These are phyloP conservation scores for Anthostomella pinea DNA, from an alignment of 2,329 filamentous ascomycete genomes.

Conservation along the genomic window DNA sequence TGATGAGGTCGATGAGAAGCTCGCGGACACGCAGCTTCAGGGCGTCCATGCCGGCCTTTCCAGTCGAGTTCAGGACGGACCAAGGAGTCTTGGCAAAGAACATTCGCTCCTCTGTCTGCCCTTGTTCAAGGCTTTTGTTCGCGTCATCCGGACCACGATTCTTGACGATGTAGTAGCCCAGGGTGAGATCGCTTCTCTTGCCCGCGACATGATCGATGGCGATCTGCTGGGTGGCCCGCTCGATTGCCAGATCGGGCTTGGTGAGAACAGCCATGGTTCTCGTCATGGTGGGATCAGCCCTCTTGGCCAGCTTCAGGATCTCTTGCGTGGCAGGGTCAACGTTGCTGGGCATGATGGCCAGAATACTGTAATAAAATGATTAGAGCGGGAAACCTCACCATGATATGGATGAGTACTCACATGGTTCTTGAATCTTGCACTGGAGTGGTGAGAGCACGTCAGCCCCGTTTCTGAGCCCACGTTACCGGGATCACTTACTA, in stretches of 20 bases:
- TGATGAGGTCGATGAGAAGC: slow-evolving; percentile 41
- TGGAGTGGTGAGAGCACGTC: slow-evolving; percentile 1
- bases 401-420: slow-evolving; percentile 16
- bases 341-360: slow-evolving; percentile 35
- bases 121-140: slow-evolving; percentile 29
- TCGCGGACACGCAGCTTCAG: slow-evolving; percentile 35
- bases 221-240: slow-evolving; percentile 36
- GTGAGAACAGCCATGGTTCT: slow-evolving; percentile 39
- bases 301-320: slow-evolving; percentile 36
- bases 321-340: slow-evolving; percentile 39
- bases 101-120: slow-evolving; percentile 31
- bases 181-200: slow-evolving; percentile 37
- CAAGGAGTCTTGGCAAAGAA: slow-evolving; percentile 40
- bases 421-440: slow-evolving; percentile 46
- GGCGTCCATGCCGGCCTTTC: slow-evolving; percentile 25
- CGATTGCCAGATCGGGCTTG: slow-evolving; percentile 51
- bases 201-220: slow-evolving; percentile 42
- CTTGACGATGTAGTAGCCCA: slow-evolving; percentile 49
- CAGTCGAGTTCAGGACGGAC: slow-evolving; percentile 19
- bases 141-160: slow-evolving; percentile 45
- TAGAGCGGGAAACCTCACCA: not conserved
- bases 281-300: slow-evolving; percentile 28
- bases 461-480: not conserved
- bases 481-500: slow-evolving; percentile 24
- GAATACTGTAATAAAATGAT: slow-evolving; percentile 16